phyloP scores from a whole-genome alignment of 768 basidiomycete species.

The Ramaria rubella region DNA sequence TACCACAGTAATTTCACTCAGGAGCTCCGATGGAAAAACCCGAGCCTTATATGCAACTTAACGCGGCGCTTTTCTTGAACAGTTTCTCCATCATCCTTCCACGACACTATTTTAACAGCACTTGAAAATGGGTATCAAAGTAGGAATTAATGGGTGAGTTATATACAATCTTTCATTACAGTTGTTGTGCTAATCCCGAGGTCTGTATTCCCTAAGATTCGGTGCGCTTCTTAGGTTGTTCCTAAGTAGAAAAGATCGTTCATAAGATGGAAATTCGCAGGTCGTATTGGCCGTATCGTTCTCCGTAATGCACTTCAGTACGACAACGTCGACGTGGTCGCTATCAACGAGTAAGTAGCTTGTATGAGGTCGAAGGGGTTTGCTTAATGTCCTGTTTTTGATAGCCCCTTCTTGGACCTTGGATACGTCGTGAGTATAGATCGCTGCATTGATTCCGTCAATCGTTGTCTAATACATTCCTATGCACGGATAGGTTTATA shows the following conservation, averaged over 20 bases:
- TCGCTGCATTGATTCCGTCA: not conserved
- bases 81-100: not conserved
- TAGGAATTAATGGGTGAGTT: conserved; percentile 92
- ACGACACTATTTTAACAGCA: not conserved
- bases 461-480: too few species aligned
- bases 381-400: not conserved
- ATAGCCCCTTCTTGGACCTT: conserved; percentile 93
- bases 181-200: not conserved
- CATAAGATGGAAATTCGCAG: conserved; percentile 34
- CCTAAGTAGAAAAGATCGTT: not conserved
- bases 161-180: conserved; percentile 3
- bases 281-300: conserved; percentile 99
- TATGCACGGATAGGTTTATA: conserved; percentile 63
- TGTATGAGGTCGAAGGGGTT: conserved; percentile 1
- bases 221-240: conserved; percentile 41
- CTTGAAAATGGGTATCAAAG: conserved; percentile 55
- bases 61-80: not conserved
- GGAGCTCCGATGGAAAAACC: conserved; percentile 8
- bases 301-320: conserved; percentile 84
- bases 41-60: not conserved
- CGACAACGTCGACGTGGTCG: conserved; percentile 76
- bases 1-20: too few species aligned
- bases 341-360: conserved; percentile 86
- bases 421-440: conserved; percentile 88
- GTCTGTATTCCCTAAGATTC: conserved; percentile 44